A percentile compares a stretch with the other conserved stretches of the same genome.
phyloP scores from a whole-genome alignment of 768 basidiomycete species.

The Cantharellus cinnabarinus region DNA sequence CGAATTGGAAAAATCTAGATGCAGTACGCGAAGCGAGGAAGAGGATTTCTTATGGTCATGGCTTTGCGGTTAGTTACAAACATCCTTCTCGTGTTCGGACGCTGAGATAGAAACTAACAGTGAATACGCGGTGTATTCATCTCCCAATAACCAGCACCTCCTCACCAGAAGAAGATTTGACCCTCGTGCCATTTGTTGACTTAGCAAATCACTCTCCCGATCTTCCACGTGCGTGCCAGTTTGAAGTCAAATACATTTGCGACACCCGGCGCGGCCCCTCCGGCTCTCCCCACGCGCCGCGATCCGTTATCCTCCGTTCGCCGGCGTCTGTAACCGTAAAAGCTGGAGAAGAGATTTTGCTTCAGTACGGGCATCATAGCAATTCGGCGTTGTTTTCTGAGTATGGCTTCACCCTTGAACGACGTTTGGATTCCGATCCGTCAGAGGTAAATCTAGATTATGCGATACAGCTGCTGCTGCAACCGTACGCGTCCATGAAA shows the following conservation, averaged over 20 bases:
- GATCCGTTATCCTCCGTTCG: slow-evolving; percentile 22
- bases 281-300: slow-evolving; percentile 10
- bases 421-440: slow-evolving; percentile 5
- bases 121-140: slow-evolving; percentile 84
- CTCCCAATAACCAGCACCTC: slow-evolving; percentile 14
- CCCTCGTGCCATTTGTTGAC: slow-evolving; percentile 77
- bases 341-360: slow-evolving; percentile 43
- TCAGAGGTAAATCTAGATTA: slow-evolving; percentile 48
- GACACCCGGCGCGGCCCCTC: slow-evolving; percentile 5
- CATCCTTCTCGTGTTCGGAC: background rate
- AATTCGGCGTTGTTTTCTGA: slow-evolving; percentile 67
- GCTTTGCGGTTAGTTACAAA: slow-evolving; percentile 48
- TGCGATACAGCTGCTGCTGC: slow-evolving; percentile 31
- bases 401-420: slow-evolving; percentile 59
- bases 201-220: slow-evolving; percentile 57
- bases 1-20: too few species aligned
- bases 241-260: background rate
- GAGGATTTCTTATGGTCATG: slow-evolving; percentile 60
- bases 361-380: slow-evolving; percentile 64
- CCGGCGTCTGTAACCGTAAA: slow-evolving; percentile 23
- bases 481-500: slow-evolving; percentile 26
- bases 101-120: slow-evolving; percentile 20
- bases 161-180: slow-evolving; percentile 32
- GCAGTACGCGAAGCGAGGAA: background rate
- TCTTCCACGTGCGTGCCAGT: slow-evolving; percentile 6